Evolutionary conservation across 345 rosid genomes (phyloP).

Genomic region (Eucalyptus fibrosa): DNA sequence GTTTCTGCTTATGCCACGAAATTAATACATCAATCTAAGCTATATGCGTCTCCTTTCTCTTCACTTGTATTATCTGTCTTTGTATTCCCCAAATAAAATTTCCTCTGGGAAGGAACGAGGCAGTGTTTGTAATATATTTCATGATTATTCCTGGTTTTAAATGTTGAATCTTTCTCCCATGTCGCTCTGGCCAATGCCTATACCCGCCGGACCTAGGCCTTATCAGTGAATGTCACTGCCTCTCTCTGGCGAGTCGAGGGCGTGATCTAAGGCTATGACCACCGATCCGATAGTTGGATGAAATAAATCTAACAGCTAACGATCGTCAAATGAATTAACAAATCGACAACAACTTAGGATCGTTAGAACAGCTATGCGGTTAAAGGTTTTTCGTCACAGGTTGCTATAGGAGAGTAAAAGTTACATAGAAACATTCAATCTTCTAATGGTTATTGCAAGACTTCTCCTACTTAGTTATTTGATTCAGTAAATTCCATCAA

Average conservation of each 20-base stretch:
- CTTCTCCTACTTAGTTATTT: not conserved
- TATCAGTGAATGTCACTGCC: not conserved
- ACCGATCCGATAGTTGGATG: not conserved
- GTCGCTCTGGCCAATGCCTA: not conserved
- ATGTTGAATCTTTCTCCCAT: no score
- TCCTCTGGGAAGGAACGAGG: not conserved
- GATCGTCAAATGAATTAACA: not conserved
- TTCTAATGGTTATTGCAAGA: not conserved
- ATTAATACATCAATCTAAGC: not conserved
- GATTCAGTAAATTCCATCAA: not conserved
- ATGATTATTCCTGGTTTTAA: not conserved
- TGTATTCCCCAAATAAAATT: not conserved
- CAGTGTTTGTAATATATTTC: not conserved
- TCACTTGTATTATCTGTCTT: not conserved
- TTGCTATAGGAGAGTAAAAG: not conserved
- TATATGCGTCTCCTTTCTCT: not conserved
- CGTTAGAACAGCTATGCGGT: not conserved
- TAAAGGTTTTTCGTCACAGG: not conserved
- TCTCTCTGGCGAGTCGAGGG: not conserved
- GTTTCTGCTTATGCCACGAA: no score
- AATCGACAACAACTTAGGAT: not conserved
- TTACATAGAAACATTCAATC: not conserved
- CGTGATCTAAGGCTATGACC: not conserved
- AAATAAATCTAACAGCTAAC: not conserved
- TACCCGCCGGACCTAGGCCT: not conserved